Base-by-base conservation (phyloP, 345 rosid genomes). In the Mallotus nudiflorus region DNA sequence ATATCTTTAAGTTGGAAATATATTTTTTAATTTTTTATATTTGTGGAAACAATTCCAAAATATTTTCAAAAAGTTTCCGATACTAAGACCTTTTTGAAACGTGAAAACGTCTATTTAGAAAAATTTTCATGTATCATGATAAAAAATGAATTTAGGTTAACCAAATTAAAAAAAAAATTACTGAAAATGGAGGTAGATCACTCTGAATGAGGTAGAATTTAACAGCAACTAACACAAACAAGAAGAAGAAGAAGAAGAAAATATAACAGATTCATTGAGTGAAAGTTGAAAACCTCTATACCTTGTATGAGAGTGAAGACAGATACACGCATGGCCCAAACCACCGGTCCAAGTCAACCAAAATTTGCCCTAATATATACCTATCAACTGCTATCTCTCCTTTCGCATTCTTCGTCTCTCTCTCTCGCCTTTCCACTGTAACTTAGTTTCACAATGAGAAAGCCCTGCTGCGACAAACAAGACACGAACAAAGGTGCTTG, bases 401-500 rank as follows among this genome's bases (percentile, higher is more conserved):
- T 42, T 3, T 46, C 20, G 45, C 27, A 29, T 64, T 49, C 39
- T 48, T 45, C 37, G 8, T 10, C 3, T 19, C 40, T 10, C 3
- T 19, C 40, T 12, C 69, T 31, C n/a, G 40, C 48, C n/a, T 69
- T 33, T 20, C 16, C 35, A 66, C 59, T 8, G 18, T 46, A 10
- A 25, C 49, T 2, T 48, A 10, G 14, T 48, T 1, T 18, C 5
- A 44, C 7, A n/a, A 87, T 87, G 91, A 82, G 91, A 75, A 85
- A 77, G 72, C 91, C 89, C 45, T 83, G 91, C 18, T 83, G 87
- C 61, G 87, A 83, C 31, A 85, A 85, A 69, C 82, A 85, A 71
- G 87, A 80, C 70, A 87, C 62, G 0, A 83, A 87, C 71, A 83
- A 82, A 70, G 89, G 87, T 48, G 91, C 89, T 8, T 87, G 91